These are phyloP conservation scores for Camellia lanceoleosa DNA, from an alignment of 148 eudicot genomes.

Conservation along the genomic window DNA sequence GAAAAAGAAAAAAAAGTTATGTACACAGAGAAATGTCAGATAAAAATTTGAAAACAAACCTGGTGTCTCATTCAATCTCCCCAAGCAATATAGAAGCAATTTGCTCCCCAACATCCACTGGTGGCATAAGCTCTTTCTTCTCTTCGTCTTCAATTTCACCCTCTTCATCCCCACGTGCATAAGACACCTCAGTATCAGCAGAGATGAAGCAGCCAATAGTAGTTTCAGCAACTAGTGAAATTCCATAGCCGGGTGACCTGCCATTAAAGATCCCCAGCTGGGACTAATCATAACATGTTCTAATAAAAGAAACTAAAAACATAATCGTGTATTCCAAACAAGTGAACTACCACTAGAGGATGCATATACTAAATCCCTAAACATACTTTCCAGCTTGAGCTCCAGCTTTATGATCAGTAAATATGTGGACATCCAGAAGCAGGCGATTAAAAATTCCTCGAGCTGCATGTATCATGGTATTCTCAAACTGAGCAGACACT, in stretches of 20 bases:
- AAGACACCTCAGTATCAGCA: conserved; percentile 68
- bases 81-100: conserved; percentile 64
- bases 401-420: conserved; percentile 79
- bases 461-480: conserved; percentile 67
- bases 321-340: background rate
- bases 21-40: too few species aligned
- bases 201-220: conserved; percentile 81
- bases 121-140: conserved; percentile 44
- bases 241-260: conserved; percentile 95
- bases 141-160: conserved; percentile 49
- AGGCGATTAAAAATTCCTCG: conserved; percentile 85
- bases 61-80: conserved; percentile 92
- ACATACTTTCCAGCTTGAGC: conserved; percentile 88
- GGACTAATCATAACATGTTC: background rate
- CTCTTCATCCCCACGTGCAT: conserved; percentile 44
- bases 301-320: background rate
- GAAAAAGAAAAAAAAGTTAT: too few species aligned
- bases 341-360: background rate
- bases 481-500: conserved; percentile 77
- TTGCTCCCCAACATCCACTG: conserved; percentile 71
- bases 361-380: conserved; percentile 5
- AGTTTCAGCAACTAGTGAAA: conserved; percentile 81
- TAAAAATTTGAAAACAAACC: conserved; percentile 35
- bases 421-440: conserved; percentile 81
- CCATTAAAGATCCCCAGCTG: conserved; percentile 11